Evolutionary conservation across 768 basidiomycete species (phyloP).

Genomic region (Lentinula sp.): DNA sequence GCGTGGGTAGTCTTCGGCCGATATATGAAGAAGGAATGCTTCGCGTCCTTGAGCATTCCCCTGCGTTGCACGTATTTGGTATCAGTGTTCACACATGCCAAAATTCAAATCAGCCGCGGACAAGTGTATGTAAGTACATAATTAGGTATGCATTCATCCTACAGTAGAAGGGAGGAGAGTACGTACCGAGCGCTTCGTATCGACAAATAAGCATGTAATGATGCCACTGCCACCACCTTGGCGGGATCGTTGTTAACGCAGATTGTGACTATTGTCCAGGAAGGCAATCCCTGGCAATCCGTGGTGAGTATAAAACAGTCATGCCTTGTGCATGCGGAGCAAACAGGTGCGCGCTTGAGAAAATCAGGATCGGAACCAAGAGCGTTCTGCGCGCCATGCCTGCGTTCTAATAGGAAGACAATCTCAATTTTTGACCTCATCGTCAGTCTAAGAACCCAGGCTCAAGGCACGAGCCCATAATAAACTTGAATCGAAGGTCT

Average conservation of each 20-base stretch:
- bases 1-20: neutral
- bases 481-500: neutral
- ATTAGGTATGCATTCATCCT: no score
- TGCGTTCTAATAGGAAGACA: neutral
- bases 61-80: neutral
- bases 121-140: neutral
- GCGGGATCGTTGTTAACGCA: neutral
- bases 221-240: neutral
- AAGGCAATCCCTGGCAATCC: no score
- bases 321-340: neutral
- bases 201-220: neutral
- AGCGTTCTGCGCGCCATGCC: neutral
- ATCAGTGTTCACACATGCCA: neutral
- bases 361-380: neutral
- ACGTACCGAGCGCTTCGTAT: neutral
- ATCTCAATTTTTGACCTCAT: neutral
- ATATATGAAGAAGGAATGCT: neutral
- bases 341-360: neutral
- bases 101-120: neutral
- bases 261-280: neutral
- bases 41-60: neutral
- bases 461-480: neutral
- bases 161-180: neutral
- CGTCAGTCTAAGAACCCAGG: neutral
- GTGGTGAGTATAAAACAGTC: neutral